Base-by-base conservation (phyloP, 345 rosid genomes). In the Barbarea vulgaris region DNA sequence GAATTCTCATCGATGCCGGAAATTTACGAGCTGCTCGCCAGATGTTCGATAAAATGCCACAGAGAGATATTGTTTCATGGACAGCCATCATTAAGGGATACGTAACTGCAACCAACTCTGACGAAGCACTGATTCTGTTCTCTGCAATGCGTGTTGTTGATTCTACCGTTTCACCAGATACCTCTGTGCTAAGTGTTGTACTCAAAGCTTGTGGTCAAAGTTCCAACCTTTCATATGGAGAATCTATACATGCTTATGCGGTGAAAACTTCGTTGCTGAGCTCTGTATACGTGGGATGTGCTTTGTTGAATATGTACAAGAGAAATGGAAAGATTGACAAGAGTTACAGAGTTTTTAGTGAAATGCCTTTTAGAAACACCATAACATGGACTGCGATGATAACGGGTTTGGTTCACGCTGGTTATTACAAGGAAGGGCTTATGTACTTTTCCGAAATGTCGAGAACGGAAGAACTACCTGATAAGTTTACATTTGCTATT, bases 331-430 rank as follows among this genome's bases (percentile, higher is more conserved):
- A 79, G 50, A 75, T 83, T n/a, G 81, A 84, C 13, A 41, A 72
- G 17, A 87, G 93, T 72, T 85, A 85, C 51, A 73, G 78, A 75
- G 82, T 90, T 22, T 94, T 91, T 36, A 77, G 77, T 41, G 95
- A 86, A 70, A 85, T 94, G 95, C 88, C 87, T 13, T 24, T 51
- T 14, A 83, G 80, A 73, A 91, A 88, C 78, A 85, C 88, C 0
- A 88, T 88, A 25, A 85, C 97, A 0, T 94, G 97, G 97, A 91
- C 98, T 27, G 86, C 97, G 6, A 64, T 87, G 55, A 94, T 91
- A 48, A 87, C 92, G 0, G 93, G 92, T 46, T 83, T 94, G 69
- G 96, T 90, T 77, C 90, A 82, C 24, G 81, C 81, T 19, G 89
- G 95, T 56, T 77, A 56, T 64, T 51, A 82, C 65, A 70, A 77